Evolutionary conservation across 768 basidiomycete genomes (phyloP).

Genomic region (Phanerochaete carnosa): DNA sequence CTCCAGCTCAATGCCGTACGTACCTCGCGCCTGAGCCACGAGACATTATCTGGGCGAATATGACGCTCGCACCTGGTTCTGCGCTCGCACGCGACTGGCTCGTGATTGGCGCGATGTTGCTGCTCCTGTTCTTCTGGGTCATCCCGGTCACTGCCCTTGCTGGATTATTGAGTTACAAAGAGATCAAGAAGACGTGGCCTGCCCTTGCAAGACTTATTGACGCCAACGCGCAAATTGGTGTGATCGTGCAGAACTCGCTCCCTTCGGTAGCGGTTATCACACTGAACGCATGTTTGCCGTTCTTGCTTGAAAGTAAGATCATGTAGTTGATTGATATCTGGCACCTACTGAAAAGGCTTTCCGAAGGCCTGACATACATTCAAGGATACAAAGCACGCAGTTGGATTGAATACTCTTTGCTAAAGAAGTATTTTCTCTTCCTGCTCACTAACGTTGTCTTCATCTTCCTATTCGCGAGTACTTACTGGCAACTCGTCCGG

Average conservation of each 20-base stretch:
- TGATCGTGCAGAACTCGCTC: slow-evolving; percentile 91
- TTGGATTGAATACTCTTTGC: slow-evolving; percentile 88
- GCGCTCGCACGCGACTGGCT: slow-evolving; percentile 66
- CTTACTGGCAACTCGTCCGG: slow-evolving; percentile 86
- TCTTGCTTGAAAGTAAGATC: slow-evolving; percentile 75
- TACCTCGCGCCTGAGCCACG: slow-evolving; percentile 88
- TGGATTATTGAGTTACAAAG: slow-evolving; percentile 84
- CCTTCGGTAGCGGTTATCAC: slow-evolving; percentile 89
- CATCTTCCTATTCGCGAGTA: slow-evolving; percentile 89
- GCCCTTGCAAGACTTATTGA: slow-evolving; percentile 88
- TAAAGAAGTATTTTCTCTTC: slow-evolving; percentile 95
- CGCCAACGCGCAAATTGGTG: slow-evolving; percentile 71
- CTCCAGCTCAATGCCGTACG: slow-evolving; percentile 63
- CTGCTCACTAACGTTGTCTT: slow-evolving; percentile 90
- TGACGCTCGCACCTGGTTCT: slow-evolving; percentile 59
- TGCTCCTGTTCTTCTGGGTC: slow-evolving; percentile 89
- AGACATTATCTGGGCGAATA: slow-evolving; percentile 93
- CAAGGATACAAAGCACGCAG: slow-evolving; percentile 90
- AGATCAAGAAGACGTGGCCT: slow-evolving; percentile 87
- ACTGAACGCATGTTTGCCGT: slow-evolving; percentile 86
- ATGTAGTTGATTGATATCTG: neutral
- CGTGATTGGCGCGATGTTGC: slow-evolving; percentile 62
- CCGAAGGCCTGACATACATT: slow-evolving; percentile 69
- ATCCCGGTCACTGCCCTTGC: slow-evolving; percentile 89
- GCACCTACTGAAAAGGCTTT: slow-evolving; percentile 3